Evolutionary conservation across 2,329 filamentous ascomycete species (phyloP), one percentile per base, ranked within the genome.

Genomic region (Myotisia sp.): DNA sequence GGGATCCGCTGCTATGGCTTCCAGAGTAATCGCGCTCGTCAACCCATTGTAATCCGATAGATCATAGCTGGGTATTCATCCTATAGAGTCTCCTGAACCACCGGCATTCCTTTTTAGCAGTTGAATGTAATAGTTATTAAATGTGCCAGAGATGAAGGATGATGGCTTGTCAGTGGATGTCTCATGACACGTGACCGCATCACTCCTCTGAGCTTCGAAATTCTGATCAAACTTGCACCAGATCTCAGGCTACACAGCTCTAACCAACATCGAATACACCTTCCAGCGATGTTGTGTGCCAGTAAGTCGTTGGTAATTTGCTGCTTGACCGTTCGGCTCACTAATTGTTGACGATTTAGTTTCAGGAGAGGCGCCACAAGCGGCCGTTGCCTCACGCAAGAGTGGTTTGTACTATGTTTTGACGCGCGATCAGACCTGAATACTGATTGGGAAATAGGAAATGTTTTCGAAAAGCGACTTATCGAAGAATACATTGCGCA

Each of bases 401-500:
- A 92, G 84, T 53, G 86, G 83, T 85, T 66, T 50, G 75, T 64
- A 42, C 30, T 49, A 26, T 37, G 41, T 41, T 39, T 33, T 33
- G n/a, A n/a, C n/a, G n/a, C n/a, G n/a, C n/a, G n/a, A n/a, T n/a
- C n/a, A n/a, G n/a, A 24, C 12, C 12, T 24, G 22, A 9, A 24
- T 24, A 24, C 22, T 9, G 12, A 12, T 24, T 24, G 22, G 12
- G 13, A 21, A 43, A 18, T 52, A 83, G 83, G 87, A 49, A 78
- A 80, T 55, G 74, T 95, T 33, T 98, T 92, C 59, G 90, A 98
- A 63, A 92, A 84, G 64, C 79, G 87, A 33, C 69, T 98, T 43
- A 87, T 98, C 51, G 85, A 94, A 58, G 81, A 87, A 47, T 93
- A 94, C 57, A 85, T 98, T 52, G 72, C 80, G 44, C 84, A 95